These are phyloP conservation scores for Skeletonema costatum DNA, from an alignment of 108 stramenopile genomes.

Conservation along the genomic window DNA sequence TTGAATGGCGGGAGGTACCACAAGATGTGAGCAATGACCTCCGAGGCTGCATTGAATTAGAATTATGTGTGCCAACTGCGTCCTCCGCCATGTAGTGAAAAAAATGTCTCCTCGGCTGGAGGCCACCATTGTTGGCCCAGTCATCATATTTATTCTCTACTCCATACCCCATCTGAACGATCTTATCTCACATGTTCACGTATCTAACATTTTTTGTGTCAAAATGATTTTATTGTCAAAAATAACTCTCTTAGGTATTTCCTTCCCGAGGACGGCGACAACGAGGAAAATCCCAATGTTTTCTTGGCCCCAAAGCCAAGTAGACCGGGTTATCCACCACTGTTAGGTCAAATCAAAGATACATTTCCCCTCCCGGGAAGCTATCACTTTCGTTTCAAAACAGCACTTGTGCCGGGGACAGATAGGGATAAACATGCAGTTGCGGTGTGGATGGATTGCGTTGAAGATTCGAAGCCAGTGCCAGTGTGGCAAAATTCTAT, in stretches of 20 bases:
- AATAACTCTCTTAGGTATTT: constrained; percentile 76
- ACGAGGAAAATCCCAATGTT: constrained; percentile 90
- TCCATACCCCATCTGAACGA: neutral
- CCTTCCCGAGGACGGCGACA: constrained; percentile 95
- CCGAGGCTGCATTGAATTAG: neutral
- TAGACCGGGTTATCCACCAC: constrained; percentile 73
- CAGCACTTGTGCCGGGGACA: constrained; percentile 74
- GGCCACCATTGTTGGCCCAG: too few relatives aligned
- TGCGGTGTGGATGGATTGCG: constrained; percentile 90
- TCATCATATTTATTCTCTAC: too few relatives aligned
- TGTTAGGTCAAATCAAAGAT: constrained; percentile 78
- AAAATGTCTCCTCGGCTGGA: too few relatives aligned
- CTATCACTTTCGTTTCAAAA: constrained; percentile 98
- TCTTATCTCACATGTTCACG: neutral
- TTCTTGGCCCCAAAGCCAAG: constrained; percentile 87
- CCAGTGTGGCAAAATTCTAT: constrained; percentile 75
- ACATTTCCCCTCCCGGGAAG: constrained; percentile 92
- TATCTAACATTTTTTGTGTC: neutral
- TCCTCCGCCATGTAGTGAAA: too few relatives aligned
- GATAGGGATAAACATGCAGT: constrained; percentile 83
- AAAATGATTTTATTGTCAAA: neutral
- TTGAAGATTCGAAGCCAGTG: constrained; percentile 73
- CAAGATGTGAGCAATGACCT: neutral
- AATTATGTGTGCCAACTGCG: too few relatives aligned
- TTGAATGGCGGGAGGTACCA: neutral